Percentiles rank a stretch among this genome's conserved stretches.
Evolutionary conservation across 371 early-diverging fungal species (phyloP).

Genomic region (Chytridiales sp.): DNA sequence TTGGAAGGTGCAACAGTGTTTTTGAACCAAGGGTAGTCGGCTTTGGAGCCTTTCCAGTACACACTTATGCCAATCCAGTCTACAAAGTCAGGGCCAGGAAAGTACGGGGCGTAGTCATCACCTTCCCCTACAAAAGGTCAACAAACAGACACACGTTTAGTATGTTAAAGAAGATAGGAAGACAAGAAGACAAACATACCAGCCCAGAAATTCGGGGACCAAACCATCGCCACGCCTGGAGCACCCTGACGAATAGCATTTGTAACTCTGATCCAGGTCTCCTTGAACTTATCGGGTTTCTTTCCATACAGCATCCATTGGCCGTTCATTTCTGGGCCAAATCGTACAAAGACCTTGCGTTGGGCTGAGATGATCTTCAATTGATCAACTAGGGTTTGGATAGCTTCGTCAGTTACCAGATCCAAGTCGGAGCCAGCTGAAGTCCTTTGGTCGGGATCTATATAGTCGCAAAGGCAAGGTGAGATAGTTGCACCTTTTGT

Average conservation of each 20-base stretch:
- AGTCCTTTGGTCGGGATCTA: too few species aligned
- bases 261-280: constrained; percentile 21
- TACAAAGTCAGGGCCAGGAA: constrained; percentile 46
- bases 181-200: neutral
- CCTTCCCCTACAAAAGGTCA: too few species aligned
- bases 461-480: too few species aligned
- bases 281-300: constrained; percentile 21
- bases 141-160: too few species aligned
- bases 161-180: too few species aligned
- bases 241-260: constrained; percentile 18
- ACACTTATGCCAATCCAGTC: constrained; percentile 50
- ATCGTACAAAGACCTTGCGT: constrained; percentile 33
- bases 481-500: too few species aligned
- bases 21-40: constrained; percentile 3
- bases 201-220: constrained; percentile 39
- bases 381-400: constrained; percentile 24
- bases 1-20: neutral
- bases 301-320: constrained; percentile 30
- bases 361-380: constrained; percentile 9
- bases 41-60: constrained; percentile 10
- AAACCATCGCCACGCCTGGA: constrained; percentile 37
- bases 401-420: constrained; percentile 17
- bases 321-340: constrained; percentile 46
- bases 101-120: too few species aligned
- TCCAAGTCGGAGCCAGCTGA: constrained; percentile 7